Conservation (phyloP, 805 yeast genomes). For the Yarrowia hollandica region DNA sequence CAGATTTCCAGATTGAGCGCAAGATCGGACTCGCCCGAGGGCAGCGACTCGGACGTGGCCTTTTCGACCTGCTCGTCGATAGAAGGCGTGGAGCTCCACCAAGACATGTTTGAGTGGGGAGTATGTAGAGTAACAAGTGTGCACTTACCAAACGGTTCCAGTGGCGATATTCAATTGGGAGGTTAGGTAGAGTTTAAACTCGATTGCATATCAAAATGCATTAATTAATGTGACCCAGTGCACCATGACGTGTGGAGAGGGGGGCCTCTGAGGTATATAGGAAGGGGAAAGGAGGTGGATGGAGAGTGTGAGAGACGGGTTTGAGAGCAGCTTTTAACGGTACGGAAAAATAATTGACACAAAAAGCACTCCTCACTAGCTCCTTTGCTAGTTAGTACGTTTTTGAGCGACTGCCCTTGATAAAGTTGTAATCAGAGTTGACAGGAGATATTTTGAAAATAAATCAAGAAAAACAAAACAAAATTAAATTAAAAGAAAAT, state of each 20-base stretch:
- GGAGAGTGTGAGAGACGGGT: neutral
- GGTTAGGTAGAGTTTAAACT: slow-evolving; percentile 1
- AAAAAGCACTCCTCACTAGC: no score
- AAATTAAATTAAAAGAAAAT: no score
- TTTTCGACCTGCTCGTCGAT: slow-evolving; percentile 65
- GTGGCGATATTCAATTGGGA: slow-evolving; percentile 23
- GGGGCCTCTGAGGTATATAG: no score
- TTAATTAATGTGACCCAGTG: neutral
- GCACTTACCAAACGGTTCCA: no score
- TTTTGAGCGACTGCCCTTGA: no score
- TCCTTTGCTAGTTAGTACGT: no score
- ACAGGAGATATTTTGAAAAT: no score
- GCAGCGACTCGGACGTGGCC: slow-evolving; percentile 88
- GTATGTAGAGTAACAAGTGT: neutral
- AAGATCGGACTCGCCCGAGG: slow-evolving; percentile 81
- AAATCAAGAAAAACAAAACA: no score
- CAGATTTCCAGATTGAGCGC: slow-evolving; percentile 77
- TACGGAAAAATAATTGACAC: no score
- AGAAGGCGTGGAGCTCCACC: slow-evolving; percentile 43
- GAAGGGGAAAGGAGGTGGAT: neutral
- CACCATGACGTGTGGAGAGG: neutral
- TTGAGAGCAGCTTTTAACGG: no score
- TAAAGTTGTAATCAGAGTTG: no score
- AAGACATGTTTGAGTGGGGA: slow-evolving; percentile 36
- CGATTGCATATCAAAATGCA: slow-evolving; percentile 1